A percentile compares a stretch with the other conserved stretches of the same genome.
phyloP scores from a whole-genome alignment of 116 monocot species.

The Posidonia oceanica region DNA sequence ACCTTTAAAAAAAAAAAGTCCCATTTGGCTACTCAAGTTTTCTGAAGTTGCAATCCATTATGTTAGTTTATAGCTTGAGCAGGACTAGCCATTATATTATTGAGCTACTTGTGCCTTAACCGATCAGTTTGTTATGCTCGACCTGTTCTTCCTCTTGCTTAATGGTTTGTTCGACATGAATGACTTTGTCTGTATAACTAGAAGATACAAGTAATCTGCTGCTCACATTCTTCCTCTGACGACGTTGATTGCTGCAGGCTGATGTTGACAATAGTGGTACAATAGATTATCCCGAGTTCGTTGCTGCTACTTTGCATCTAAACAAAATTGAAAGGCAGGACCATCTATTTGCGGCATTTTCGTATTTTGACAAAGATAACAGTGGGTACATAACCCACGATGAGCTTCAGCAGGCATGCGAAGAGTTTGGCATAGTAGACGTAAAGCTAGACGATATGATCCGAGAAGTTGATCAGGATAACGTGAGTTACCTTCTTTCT shows the following conservation, averaged over 20 bases:
- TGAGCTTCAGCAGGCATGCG: slow-evolving; percentile 59
- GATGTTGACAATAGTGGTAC: slow-evolving; percentile 71
- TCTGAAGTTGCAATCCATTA: no score
- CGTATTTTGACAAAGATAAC: slow-evolving; percentile 66
- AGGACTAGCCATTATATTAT: no score
- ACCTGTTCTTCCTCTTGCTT: no score
- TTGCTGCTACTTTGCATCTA: slow-evolving; percentile 63
- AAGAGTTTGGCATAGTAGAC: slow-evolving; percentile 54
- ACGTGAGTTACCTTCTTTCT: slow-evolving; percentile 20
- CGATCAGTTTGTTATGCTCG: no score
- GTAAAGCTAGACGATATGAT: slow-evolving; percentile 54
- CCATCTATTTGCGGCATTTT: slow-evolving; percentile 56
- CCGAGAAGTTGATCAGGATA: slow-evolving; percentile 56
- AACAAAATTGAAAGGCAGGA: slow-evolving; percentile 63
- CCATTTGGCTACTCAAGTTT: no score
- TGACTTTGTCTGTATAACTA: no score
- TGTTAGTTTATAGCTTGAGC: no score
- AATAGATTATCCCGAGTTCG: slow-evolving; percentile 60
- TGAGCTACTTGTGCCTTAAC: no score
- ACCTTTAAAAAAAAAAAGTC: no score
- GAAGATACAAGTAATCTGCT: no score
- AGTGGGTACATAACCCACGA: slow-evolving; percentile 68
- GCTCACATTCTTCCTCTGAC: neutral
- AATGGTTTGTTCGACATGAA: no score
- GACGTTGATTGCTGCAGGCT: slow-evolving; percentile 24